These are phyloP conservation scores for Blastocystis sp. DNA, from an alignment of 352 stramenopile species.

Conservation along the genomic window DNA sequence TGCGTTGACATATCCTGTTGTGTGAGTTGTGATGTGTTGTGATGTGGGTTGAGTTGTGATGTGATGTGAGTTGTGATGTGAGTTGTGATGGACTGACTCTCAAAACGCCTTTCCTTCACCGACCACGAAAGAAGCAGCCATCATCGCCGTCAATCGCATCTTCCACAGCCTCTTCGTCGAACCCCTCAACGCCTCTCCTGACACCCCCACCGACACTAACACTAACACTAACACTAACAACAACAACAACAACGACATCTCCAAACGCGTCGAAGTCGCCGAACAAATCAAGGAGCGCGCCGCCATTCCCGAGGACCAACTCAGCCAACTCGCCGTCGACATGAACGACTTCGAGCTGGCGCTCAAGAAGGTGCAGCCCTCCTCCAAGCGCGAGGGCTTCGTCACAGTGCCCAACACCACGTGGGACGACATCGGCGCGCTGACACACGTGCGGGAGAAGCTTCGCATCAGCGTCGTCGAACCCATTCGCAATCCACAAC, in stretches of 20 bases:
- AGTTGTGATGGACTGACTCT: too few relatives aligned
- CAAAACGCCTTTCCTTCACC: background rate
- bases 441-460: slow-evolving; percentile 89
- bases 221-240: background rate
- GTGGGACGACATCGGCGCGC: slow-evolving; percentile 95
- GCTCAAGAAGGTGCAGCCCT: slow-evolving; percentile 94
- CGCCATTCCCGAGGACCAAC: slow-evolving; percentile 86
- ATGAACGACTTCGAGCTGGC: slow-evolving; percentile 95
- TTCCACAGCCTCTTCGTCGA: slow-evolving; percentile 79
- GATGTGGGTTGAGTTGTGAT: background rate
- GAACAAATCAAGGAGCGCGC: background rate
- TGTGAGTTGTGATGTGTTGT: background rate
- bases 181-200: background rate
- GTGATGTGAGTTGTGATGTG: background rate
- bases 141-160: slow-evolving; percentile 95
- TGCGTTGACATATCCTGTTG: slow-evolving; percentile 82
- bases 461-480: slow-evolving; percentile 93
- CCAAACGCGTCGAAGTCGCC: background rate
- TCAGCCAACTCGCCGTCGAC: slow-evolving; percentile 89
- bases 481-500: slow-evolving; percentile 92
- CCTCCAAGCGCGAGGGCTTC: slow-evolving; percentile 96
- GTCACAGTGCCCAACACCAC: slow-evolving; percentile 95
- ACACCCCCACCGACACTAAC: background rate
- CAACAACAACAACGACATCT: background rate
- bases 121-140: slow-evolving; percentile 91